Percentiles rank a stretch among this genome's conserved stretches.
Evolutionary conservation across 2,329 filamentous ascomycete species (phyloP).

Genomic region (Aspergillus felis): DNA sequence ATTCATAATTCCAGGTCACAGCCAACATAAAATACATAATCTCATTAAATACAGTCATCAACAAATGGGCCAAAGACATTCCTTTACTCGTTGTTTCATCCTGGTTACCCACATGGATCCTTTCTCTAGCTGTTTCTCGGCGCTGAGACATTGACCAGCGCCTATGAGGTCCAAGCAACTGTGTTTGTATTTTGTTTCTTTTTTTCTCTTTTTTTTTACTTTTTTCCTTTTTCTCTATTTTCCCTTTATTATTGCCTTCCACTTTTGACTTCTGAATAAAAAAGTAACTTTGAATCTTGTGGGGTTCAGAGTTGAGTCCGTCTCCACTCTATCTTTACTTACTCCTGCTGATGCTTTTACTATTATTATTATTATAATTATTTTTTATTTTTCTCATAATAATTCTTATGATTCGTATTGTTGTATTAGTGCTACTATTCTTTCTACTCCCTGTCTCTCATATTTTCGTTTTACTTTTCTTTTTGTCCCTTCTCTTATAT

Average conservation of each 20-base stretch:
- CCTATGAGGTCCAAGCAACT: slow-evolving; percentile 6
- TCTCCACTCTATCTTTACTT: slow-evolving; percentile 16
- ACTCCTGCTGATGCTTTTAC: slow-evolving; percentile 9
- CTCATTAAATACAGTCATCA: background rate
- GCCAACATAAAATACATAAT: background rate
- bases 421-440: background rate
- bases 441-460: slow-evolving; percentile 3
- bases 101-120: background rate
- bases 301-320: slow-evolving; percentile 16
- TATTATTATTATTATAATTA: slow-evolving; percentile 3
- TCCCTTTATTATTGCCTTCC: slow-evolving; percentile 2
- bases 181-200: background rate
- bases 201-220: background rate
- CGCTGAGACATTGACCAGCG: slow-evolving; percentile 6
- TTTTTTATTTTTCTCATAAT: slow-evolving; percentile 3
- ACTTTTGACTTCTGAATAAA: slow-evolving; percentile 6
- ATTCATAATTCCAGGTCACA: background rate
- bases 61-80: background rate
- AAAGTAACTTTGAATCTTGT: slow-evolving; percentile 11
- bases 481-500: background rate
- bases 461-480: slow-evolving; percentile 4
- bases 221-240: background rate
- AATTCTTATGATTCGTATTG: background rate
- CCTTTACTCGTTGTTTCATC: background rate
- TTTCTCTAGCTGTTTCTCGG: slow-evolving; percentile 12